Percentiles rank a stretch among this genome's conserved stretches.
These are phyloP conservation scores for Themeda triandra DNA, from an alignment of 176 grass and related monocot species.

Conservation along the genomic window DNA sequence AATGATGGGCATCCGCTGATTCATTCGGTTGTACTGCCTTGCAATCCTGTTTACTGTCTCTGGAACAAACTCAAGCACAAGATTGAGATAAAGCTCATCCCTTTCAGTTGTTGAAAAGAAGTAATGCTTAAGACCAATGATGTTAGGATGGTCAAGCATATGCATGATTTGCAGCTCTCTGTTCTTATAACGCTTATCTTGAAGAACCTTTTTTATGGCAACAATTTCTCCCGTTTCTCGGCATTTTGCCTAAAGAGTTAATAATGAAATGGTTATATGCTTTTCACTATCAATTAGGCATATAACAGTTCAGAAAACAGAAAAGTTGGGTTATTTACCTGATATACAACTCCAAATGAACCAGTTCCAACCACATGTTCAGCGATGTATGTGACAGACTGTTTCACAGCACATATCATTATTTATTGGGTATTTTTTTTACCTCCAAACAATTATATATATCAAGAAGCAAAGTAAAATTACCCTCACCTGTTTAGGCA, in stretches of 20 bases:
- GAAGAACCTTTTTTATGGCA: slow-evolving; percentile 97
- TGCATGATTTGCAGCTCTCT: slow-evolving; percentile 94
- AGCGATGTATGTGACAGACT: slow-evolving; percentile 81
- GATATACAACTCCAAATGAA: slow-evolving; percentile 96
- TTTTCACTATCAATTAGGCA: neutral
- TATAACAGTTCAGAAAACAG: neutral
- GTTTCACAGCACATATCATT: slow-evolving; percentile 32
- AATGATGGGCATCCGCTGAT: slow-evolving; percentile 81
- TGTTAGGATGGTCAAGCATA: slow-evolving; percentile 98
- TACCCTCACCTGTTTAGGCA: slow-evolving; percentile 67
- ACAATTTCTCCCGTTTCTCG: slow-evolving; percentile 93
- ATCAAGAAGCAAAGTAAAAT: slow-evolving; percentile 20
- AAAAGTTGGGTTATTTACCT: slow-evolving; percentile 44
- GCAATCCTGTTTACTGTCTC: slow-evolving; percentile 84
- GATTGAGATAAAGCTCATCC: slow-evolving; percentile 89
- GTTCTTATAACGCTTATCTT: slow-evolving; percentile 99
- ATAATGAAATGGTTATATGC: slow-evolving; percentile 20
- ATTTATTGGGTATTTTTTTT: neutral
- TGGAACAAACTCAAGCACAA: slow-evolving; percentile 91
- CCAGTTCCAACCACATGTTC: slow-evolving; percentile 97
- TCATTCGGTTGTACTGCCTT: slow-evolving; percentile 78
- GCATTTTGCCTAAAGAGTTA: slow-evolving; percentile 78
- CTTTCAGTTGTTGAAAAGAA: slow-evolving; percentile 91
- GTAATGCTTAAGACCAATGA: slow-evolving; percentile 87
- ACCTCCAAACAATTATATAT: neutral